Base-by-base conservation (phyloP, 2,329 filamentous ascomycete genomes). In the Mycosphaerella arachidis region DNA sequence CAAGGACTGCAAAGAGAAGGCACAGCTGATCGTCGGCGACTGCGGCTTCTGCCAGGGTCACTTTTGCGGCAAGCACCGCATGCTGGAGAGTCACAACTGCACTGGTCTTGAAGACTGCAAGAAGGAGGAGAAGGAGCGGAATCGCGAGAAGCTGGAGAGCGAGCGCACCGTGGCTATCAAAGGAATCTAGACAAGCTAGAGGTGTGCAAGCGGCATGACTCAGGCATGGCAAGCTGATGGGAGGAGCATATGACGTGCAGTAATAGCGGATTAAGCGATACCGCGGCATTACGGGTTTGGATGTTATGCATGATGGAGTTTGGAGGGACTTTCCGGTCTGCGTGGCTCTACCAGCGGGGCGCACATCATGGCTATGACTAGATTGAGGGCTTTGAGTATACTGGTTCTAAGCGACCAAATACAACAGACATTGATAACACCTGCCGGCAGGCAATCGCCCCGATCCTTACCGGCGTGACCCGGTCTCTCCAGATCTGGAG, bases 81-180 rank as follows among this genome's bases (percentile, higher is more conserved):
- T 97, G 78, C 78, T 97, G 65, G 94, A 99, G 77, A 90, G 93
- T 69, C 94, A 99, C 79, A 91, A 91, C 79, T 99, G 94, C 80
- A 86, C 85, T 65, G 92, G 92, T 45, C 81, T 99, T 59, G 94
- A 97, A 81, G 90, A 96, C 78, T 97, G 93, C 84, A 96, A 97
- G 84, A 94, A 96, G 81, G 92, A 96, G 76, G 93, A 91, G 52
- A 91, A 96, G 77, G 91, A 95, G 75, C 87, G 92, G 67, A 99
- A 99, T 75, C 90, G 91, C 61, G 89, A 92, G 66, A 92, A 95
- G 79, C 82, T 99, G 73, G 91, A 97, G 77, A 86, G 87, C 59
- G 93, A 99, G 82, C 84, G 93, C 73, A 99, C 94, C 51, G 89
- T 93, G 65, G 92, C 95, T 70, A 94, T 97, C 79, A 92, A 90